Conservation (phyloP, 2,329 filamentous ascomycete species). For the Periconia macrospinosa region DNA sequence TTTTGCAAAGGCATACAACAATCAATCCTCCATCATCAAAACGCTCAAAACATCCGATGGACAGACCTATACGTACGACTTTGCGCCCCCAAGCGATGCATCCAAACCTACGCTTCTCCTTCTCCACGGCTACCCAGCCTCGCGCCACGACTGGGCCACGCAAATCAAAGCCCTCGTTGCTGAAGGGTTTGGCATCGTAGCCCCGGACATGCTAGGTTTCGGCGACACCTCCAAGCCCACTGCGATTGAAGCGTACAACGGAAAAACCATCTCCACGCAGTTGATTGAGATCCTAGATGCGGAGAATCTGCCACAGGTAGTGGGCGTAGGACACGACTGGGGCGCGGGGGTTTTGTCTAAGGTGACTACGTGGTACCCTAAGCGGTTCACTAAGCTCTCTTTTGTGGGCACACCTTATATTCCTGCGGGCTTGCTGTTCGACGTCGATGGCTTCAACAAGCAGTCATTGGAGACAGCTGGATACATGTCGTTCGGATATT, state of each 20-base stretch:
- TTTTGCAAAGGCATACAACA: neutral
- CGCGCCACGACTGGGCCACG: constrained; percentile 67
- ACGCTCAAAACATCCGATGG: neutral
- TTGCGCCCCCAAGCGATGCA: constrained; percentile 42
- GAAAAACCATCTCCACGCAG: neutral
- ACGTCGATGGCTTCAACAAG: constrained; percentile 1
- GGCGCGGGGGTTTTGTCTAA: neutral
- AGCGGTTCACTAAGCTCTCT: neutral
- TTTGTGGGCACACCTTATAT: neutral
- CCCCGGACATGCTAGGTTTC: constrained; percentile 66
- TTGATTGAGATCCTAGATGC: constrained; percentile 2
- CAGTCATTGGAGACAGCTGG: neutral
- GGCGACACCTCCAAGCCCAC: constrained; percentile 54
- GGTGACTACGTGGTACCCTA: neutral
- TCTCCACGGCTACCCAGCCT: constrained; percentile 65
- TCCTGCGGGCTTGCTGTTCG: neutral
- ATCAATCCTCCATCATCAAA: neutral
- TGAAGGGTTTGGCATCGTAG: constrained; percentile 63
- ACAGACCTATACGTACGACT: constrained; percentile 12
- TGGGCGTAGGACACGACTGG: constrained; percentile 9
- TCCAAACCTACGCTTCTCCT: constrained; percentile 53
- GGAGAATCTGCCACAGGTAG: constrained; percentile 1
- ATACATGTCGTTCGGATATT: neutral
- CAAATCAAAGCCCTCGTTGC: constrained; percentile 57
- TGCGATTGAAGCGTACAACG: constrained; percentile 9